Evolutionary conservation across 192 early-diverging fungal species (phyloP).

Genomic region (Kappamyces sp.): DNA sequence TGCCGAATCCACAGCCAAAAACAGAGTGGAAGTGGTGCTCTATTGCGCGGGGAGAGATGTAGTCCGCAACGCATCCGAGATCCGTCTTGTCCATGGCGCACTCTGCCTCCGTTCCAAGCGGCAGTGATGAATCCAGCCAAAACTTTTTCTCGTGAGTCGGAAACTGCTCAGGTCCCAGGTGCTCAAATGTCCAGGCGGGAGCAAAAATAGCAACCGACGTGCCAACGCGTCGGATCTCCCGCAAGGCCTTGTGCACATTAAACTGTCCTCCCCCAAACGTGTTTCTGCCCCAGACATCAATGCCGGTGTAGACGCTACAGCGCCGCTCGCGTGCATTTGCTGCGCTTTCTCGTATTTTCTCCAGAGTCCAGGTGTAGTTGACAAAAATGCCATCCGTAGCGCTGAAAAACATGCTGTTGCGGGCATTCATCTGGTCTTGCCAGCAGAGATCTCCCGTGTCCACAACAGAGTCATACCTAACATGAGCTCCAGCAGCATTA

Average conservation of each 20-base stretch:
- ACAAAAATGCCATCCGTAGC: slow-evolving; percentile 47
- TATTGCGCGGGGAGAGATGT: slow-evolving; percentile 31
- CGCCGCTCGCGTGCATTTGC: slow-evolving; percentile 27
- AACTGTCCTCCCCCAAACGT: slow-evolving; percentile 54
- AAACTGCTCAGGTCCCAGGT: slow-evolving; percentile 42
- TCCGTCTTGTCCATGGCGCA: slow-evolving; percentile 15
- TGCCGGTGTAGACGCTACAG: slow-evolving; percentile 53
- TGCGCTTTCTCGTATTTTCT: slow-evolving; percentile 19
- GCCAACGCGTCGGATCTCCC: slow-evolving; percentile 32
- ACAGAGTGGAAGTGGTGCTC: slow-evolving; percentile 40
- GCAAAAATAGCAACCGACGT: slow-evolving; percentile 57
- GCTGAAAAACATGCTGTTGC: slow-evolving; percentile 53
- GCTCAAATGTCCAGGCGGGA: slow-evolving; percentile 60
- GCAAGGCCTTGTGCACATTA: slow-evolving; percentile 39
- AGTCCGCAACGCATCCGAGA: slow-evolving; percentile 35
- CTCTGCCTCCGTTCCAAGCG: neutral
- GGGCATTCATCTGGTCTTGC: slow-evolving; percentile 49
- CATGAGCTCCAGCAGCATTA: neutral
- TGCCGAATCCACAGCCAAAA: slow-evolving; percentile 51
- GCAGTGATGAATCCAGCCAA: slow-evolving; percentile 31
- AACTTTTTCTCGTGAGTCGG: slow-evolving; percentile 42
- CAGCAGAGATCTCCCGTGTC: slow-evolving; percentile 41
- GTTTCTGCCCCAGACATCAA: slow-evolving; percentile 61
- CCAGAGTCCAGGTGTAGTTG: slow-evolving; percentile 35
- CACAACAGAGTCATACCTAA: slow-evolving; percentile 56